phyloP scores from a whole-genome alignment of 1,284 basidiomycete genomes.

The Trichosporon inkin region DNA sequence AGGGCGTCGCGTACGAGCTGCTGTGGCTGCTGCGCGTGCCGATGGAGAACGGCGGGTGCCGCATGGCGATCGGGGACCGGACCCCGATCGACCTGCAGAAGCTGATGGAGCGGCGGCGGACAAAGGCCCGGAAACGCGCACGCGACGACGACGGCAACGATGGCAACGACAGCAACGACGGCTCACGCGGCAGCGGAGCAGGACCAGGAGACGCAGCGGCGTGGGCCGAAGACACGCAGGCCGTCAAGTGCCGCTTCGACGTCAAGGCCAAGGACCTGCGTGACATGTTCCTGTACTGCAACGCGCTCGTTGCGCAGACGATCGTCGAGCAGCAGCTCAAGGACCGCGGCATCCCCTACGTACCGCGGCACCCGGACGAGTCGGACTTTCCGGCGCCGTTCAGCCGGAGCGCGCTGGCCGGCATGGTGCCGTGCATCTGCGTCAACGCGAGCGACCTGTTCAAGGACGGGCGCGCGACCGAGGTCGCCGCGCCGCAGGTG shows the following conservation, averaged over 20 bases:
- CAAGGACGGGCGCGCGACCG: slow-evolving; percentile 72
- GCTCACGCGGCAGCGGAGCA: too few relatives aligned
- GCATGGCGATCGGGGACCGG: slow-evolving; percentile 35
- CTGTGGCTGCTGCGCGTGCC: slow-evolving; percentile 36
- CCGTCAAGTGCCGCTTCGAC: slow-evolving; percentile 28
- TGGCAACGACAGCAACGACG: too few relatives aligned
- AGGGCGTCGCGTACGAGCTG: slow-evolving; percentile 40
- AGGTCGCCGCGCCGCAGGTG: slow-evolving; percentile 84
- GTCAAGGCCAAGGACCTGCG: slow-evolving; percentile 39
- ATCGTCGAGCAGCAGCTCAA: slow-evolving; percentile 85
- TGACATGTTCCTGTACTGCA: slow-evolving; percentile 42
- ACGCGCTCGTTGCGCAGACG: slow-evolving; percentile 79
- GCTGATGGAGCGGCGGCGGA: slow-evolving; percentile 26
- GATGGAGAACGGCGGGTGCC: slow-evolving; percentile 34
- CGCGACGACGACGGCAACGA: slow-evolving; percentile 9
- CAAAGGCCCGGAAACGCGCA: slow-evolving; percentile 14
- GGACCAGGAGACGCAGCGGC: not conserved
- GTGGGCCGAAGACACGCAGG: not conserved
- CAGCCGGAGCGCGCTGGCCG: slow-evolving; percentile 44
- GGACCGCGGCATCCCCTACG: slow-evolving; percentile 70
- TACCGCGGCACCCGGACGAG: slow-evolving; percentile 60
- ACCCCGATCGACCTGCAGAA: slow-evolving; percentile 30
- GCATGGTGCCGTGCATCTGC: slow-evolving; percentile 70
- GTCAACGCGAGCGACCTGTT: slow-evolving; percentile 75
- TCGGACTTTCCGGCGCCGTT: slow-evolving; percentile 20